Evolutionary conservation across 306 rosid genomes (phyloP).

Genomic region (Cucumis hystrix): DNA sequence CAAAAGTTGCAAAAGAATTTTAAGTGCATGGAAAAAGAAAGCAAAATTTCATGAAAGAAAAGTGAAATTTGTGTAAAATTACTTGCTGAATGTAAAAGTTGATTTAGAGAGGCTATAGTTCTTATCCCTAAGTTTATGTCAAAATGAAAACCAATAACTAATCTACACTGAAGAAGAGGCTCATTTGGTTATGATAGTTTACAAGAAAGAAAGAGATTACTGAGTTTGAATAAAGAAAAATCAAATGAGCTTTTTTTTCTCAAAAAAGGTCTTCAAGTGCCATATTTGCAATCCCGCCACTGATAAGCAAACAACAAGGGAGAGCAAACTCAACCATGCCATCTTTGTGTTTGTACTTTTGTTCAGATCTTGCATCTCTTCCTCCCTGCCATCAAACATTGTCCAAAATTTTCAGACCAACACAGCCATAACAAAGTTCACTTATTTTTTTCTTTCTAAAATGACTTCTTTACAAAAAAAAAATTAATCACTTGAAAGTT

Average conservation of each 20-base stretch:
- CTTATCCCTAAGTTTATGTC: neutral
- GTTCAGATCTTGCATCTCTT: slow-evolving; percentile 89
- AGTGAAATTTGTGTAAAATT: neutral
- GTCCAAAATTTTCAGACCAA: neutral
- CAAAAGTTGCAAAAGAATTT: neutral
- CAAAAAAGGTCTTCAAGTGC: slow-evolving; percentile 88
- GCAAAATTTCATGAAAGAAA: neutral
- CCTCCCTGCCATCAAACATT: slow-evolving; percentile 44
- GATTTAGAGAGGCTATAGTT: neutral
- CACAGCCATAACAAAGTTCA: neutral
- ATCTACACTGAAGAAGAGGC: slow-evolving; percentile 2
- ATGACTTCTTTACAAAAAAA: too few species aligned
- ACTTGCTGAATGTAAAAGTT: neutral
- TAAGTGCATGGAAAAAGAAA: neutral
- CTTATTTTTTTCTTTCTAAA: too few species aligned
- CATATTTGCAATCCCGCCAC: slow-evolving; percentile 77
- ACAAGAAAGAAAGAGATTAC: neutral
- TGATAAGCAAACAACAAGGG: slow-evolving; percentile 55
- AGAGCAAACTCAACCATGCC: slow-evolving; percentile 72
- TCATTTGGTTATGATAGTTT: neutral
- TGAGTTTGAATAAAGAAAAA: neutral
- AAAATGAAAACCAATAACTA: neutral
- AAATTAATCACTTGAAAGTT: too few species aligned
- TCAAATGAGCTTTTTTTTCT: slow-evolving; percentile 86
- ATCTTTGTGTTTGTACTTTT: slow-evolving; percentile 47